A percentile compares a stretch with the other conserved stretches of the same genome.
Evolutionary conservation across 352 stramenopile species (phyloP).

Genomic region (Phytophthora brassicae): DNA sequence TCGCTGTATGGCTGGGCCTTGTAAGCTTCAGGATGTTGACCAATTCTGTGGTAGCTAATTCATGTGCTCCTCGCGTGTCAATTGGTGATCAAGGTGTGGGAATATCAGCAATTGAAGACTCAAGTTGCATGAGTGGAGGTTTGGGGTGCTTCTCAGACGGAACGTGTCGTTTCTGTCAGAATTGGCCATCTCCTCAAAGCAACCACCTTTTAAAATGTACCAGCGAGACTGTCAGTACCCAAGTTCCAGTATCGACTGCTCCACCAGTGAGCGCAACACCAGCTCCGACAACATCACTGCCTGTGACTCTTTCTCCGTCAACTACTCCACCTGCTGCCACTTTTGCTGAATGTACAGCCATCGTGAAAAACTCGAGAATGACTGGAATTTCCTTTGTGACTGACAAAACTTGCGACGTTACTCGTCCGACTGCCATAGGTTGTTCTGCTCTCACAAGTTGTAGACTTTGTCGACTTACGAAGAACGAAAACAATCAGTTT

Average conservation of each 20-base stretch:
- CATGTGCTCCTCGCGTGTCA: constrained; percentile 16
- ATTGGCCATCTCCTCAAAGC: constrained; percentile 18
- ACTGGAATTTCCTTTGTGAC: constrained; percentile 37
- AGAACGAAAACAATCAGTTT: constrained; percentile 54
- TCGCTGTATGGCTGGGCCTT: constrained; percentile 5
- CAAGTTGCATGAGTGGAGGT: constrained; percentile 22
- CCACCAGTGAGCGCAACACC: neutral
- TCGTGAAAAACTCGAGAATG: constrained; percentile 26
- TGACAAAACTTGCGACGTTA: constrained; percentile 30
- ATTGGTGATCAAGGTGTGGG: constrained; percentile 26
- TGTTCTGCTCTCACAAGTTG: constrained; percentile 43
- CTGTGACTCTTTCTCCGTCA: neutral
- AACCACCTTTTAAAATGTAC: constrained; percentile 19
- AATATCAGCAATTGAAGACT: constrained; percentile 32
- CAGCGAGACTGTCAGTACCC: neutral
- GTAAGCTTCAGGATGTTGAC: neutral
- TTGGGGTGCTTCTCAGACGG: constrained; percentile 35
- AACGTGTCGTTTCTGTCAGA: constrained; percentile 38
- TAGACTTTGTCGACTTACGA: constrained; percentile 46
- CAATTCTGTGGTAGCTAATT: neutral
- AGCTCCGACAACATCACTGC: neutral
- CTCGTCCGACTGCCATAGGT: constrained; percentile 17
- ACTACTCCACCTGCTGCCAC: neutral
- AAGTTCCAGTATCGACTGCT: neutral
- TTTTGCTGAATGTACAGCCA: constrained; percentile 13